Conservation (phyloP, 2,329 filamentous ascomycete genomes). For the Beauveria sp. region DNA sequence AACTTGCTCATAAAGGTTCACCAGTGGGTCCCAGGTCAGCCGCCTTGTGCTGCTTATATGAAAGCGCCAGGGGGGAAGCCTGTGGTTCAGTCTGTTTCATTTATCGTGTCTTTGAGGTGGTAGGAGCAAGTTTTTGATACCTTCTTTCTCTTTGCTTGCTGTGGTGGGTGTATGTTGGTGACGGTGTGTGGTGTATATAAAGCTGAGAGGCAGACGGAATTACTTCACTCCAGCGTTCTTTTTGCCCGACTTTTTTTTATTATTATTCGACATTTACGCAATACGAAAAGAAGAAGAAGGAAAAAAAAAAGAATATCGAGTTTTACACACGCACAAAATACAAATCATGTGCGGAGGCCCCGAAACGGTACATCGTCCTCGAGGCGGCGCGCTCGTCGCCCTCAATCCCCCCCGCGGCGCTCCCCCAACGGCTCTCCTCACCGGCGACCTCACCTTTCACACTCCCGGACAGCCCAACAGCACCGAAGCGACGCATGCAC, state of each 20-base stretch:
- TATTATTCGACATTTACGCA: neutral
- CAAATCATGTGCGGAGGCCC: constrained; percentile 35
- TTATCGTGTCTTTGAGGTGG: neutral
- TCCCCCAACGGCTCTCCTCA: neutral
- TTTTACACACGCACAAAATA: neutral
- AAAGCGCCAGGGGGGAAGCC: no score
- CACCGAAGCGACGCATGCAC: constrained; percentile 33
- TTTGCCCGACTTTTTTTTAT: no score
- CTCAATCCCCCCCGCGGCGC: constrained; percentile 24
- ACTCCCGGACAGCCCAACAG: constrained; percentile 31
- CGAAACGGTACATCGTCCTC: constrained; percentile 31
- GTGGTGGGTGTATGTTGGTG: neutral
- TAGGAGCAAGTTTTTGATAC: constrained; percentile 3
- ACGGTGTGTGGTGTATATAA: neutral
- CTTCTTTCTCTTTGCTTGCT: neutral
- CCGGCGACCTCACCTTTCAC: constrained; percentile 37
- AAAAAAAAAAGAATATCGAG: neutral
- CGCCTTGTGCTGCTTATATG: neutral
- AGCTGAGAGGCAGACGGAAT: neutral
- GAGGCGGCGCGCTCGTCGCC: constrained; percentile 39
- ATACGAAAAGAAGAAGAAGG: neutral
- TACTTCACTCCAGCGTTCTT: no score
- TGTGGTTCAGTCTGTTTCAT: neutral
- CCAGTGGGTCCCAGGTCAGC: neutral
- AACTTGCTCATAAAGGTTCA: constrained; percentile 25